Evolutionary conservation across 2,329 filamentous ascomycete genomes (phyloP), one percentile per base, ranked within the genome.

Genomic region (Colletotrichum caudatum): DNA sequence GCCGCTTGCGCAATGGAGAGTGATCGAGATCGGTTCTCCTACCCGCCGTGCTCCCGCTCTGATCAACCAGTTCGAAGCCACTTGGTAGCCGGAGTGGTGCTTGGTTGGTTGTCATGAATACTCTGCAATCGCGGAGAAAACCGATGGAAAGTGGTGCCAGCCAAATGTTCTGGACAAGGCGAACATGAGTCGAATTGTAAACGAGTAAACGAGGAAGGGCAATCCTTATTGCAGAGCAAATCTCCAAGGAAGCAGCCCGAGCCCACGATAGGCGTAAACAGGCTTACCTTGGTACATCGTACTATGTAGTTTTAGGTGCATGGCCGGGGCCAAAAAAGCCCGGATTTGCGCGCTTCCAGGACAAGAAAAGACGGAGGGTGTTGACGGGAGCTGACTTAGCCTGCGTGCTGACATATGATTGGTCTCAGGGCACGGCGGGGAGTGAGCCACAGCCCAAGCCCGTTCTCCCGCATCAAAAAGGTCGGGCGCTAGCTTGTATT

Each of bases 11-110:
- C 64, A 33, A 37, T 29, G 44, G n/a, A 33, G 51, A 11, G 12
- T 60, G 66, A 69, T 66, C 71, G 62, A 66, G 67, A 66, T 64
- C 44, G 46, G 62, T 26, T 61, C 56, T 54, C 46, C 51, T 41
- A 46, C 35, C 35, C 23, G 46, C 23, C 11, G 41, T 51, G 48
- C 33, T 53, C 12, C 23, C 37, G 35, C 20, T 39, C 33, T 23
- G 14, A 18, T 23, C 9, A 26, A 20, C 26, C 62, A 56, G 26
- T 23, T 26, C 48, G 33, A 18, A 18, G 12, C 23, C 20, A 26
- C 23, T 18, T 39, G 35, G n/a, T 14, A 18, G 12, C 20, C 12
- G 18, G 9, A 57, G 20, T 26, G 35, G 35, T 57, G 35, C 35
- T 12, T 23, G 26, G 14, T 16, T 11, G 8, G 9, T 58, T 58